Conservation (phyloP, 257 asterid species). For the Jasminum sambac region DNA sequence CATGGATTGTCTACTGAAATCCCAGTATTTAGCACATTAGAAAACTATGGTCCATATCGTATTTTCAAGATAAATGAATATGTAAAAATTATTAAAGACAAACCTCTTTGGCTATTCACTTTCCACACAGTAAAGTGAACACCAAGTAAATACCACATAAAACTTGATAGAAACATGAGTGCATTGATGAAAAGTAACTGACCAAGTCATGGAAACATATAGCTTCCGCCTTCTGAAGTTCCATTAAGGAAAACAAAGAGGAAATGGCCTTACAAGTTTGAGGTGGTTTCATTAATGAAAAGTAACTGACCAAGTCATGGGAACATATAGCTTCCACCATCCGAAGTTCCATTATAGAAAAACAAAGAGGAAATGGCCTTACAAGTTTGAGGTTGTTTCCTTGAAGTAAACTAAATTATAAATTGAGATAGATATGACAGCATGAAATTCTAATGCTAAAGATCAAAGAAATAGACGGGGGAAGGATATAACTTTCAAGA, state of each 20-base stretch:
- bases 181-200: background rate
- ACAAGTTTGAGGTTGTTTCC: background rate
- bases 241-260: constrained; percentile 8
- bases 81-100: background rate
- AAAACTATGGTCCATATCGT: background rate
- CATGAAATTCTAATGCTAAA: background rate
- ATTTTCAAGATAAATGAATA: constrained; percentile 4
- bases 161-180: background rate
- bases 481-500: background rate
- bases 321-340: constrained; percentile 8
- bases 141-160: background rate
- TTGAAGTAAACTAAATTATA: background rate
- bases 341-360: constrained; percentile 7
- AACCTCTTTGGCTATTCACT: background rate
- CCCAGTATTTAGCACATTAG: background rate
- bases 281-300: background rate
- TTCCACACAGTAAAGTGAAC: background rate
- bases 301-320: background rate
- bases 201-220: background rate
- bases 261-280: background rate
- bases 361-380: background rate
- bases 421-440: constrained; percentile 1
- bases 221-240: constrained; percentile 6
- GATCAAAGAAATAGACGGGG: background rate
- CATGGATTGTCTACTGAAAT: background rate